Evolutionary conservation across 345 rosid genomes (phyloP), one percentile per base, ranked within the genome.

Genomic region (Sisymbrium altissimum): DNA sequence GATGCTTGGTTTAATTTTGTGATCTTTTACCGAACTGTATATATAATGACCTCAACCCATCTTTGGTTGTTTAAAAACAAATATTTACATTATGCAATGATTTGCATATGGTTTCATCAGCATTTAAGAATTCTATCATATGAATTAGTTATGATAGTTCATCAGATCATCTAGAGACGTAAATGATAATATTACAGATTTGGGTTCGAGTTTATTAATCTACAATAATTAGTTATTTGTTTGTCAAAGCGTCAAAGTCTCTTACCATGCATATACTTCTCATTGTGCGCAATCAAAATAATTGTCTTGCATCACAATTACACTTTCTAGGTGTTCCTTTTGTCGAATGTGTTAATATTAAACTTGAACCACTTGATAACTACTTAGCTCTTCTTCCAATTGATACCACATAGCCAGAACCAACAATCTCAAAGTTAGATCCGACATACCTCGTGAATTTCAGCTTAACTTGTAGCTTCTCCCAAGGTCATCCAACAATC

Each of bases 1-100:
- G 32, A n/a, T 15, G 57, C 13, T 56, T 36, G 70, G 36, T 53
- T 54, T 43, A n/a, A 6, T 45, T 46, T 65, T 73, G 72, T 45
- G 23, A 43, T 29, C 21, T 23, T 73, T 32, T 44, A 64, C 57
- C 19, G n/a, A 55, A 64, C 44, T 73, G 77, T 64, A 55, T 33
- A 64, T 55, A 44, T 50, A 27, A 32, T 11, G 32, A 50, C 57
- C 48, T 44, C 38, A 53, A 53, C 53, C 64, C 19, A 56, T 30
- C 52, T 9, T 41, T 64, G 64, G 64, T 53, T 54, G 19, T 9
- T 43, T 30, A 7, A 10, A 48, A 23, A 60, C 67, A 12, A 61
- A 39, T 61, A 13, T 61, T 2, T 17, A 27, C 6, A n/a, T 23
- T 17, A 39, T 38, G 40, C 41, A 7, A 48, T 71, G 21, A 15